Conservation (phyloP, 441 rosid genomes). For the Corymbia calophylla region DNA sequence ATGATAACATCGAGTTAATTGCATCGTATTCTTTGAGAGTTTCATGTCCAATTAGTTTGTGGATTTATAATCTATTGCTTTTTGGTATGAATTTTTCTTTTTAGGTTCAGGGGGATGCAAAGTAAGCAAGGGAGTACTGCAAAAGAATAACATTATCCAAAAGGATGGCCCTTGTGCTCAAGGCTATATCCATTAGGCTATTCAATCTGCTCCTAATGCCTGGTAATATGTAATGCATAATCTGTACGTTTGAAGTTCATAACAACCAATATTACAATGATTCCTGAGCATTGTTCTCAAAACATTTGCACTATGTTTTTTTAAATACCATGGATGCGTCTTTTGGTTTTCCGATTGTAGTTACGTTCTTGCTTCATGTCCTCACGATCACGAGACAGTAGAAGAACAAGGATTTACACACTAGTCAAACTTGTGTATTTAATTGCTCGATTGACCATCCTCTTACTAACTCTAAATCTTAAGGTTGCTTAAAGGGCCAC, state of each 20-base stretch:
- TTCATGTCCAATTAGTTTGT: no score
- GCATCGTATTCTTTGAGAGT: background rate
- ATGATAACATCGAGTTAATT: no score
- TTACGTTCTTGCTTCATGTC: background rate
- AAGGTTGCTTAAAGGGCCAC: fast-evolving
- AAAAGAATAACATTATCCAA: no score
- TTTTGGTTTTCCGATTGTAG: background rate
- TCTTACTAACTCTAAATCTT: background rate
- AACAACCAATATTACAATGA: background rate
- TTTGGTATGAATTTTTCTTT: background rate
- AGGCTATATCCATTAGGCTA: fast-evolving
- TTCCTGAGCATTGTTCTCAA: background rate
- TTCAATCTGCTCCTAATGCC: background rate
- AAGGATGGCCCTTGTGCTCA: no score
- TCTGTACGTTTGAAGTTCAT: background rate
- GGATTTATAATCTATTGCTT: no score
- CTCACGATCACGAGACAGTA: fast-evolving
- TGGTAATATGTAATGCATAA: background rate
- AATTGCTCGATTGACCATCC: no score
- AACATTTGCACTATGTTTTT: fast-evolving
- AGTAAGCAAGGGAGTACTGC: background rate
- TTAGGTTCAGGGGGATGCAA: background rate
- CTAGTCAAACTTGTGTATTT: background rate
- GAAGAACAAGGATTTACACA: fast-evolving
- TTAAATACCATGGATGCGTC: background rate